Evolutionary conservation across 202 grass and related monocot species (phyloP).

Genomic region (Cymbopogon flexuosus): DNA sequence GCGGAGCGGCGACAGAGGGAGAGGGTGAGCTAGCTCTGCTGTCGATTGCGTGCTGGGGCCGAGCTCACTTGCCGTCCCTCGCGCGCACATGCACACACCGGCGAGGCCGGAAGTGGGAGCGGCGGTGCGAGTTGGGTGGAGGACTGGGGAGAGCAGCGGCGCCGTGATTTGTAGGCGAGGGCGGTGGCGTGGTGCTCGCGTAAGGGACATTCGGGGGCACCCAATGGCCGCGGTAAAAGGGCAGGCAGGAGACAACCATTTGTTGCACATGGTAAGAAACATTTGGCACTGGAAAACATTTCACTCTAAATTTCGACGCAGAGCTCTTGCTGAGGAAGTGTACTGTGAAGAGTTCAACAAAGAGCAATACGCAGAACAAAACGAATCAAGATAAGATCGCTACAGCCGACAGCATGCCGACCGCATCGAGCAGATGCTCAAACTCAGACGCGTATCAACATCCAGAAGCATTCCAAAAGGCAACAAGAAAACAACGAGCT

Average conservation of each 20-base stretch:
- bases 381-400: neutral
- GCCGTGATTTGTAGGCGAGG: neutral
- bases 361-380: neutral
- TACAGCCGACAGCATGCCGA: neutral
- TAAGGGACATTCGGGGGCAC: neutral
- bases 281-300: too few species aligned
- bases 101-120: neutral
- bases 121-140: neutral
- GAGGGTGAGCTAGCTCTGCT: neutral
- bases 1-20: neutral
- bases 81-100: neutral
- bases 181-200: neutral
- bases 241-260: neutral
- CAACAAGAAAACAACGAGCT: neutral
- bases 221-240: neutral
- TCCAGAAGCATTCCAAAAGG: neutral
- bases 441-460: neutral
- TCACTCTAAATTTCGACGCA: neutral
- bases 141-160: neutral
- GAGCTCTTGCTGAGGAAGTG: neutral
- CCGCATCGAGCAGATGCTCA: neutral
- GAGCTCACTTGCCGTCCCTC: neutral
- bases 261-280: too few species aligned
- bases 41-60: neutral
- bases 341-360: neutral